Evolutionary conservation across 805 yeast species (phyloP).

Genomic region (Suhomyces sp.): DNA sequence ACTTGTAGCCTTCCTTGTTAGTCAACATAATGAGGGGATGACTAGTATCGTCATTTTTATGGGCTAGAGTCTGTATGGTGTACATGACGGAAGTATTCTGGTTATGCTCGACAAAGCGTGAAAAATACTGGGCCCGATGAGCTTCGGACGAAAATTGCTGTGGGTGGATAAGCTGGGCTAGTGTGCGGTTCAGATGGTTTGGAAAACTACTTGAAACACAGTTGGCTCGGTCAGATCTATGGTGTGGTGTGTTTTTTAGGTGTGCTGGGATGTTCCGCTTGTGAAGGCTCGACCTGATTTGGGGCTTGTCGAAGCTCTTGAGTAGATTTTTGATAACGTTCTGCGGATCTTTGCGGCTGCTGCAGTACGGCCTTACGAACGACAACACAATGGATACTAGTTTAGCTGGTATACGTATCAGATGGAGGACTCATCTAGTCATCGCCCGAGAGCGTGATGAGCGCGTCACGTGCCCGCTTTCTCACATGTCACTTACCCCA

Average conservation of each 20-base stretch:
- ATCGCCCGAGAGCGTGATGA: neutral
- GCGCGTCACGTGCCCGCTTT: neutral
- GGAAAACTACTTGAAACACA: neutral
- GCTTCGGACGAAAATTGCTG: slow-evolving; percentile 9
- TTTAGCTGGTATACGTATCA: neutral
- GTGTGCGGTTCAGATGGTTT: neutral
- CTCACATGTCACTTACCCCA: neutral
- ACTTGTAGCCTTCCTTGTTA: slow-evolving; percentile 50
- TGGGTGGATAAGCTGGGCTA: slow-evolving; percentile 10
- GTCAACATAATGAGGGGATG: slow-evolving; percentile 56
- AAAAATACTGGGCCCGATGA: slow-evolving; percentile 7
- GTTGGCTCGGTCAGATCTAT: neutral
- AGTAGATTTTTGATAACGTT: neutral
- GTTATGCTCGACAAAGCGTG: slow-evolving; percentile 11
- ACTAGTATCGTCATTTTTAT: slow-evolving; percentile 50
- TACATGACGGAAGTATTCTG: slow-evolving; percentile 13
- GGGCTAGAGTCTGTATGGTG: slow-evolving; percentile 23
- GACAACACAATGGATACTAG: slow-evolving; percentile 6
- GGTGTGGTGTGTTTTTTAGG: neutral
- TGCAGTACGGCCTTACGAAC: neutral
- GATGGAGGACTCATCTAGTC: neutral
- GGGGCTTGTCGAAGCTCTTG: neutral
- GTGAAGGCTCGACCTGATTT: neutral
- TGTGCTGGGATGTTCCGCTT: neutral
- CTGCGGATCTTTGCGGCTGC: neutral